Percentiles rank a stretch among this genome's conserved stretches.
Evolutionary conservation across 2,329 filamentous ascomycete species (phyloP).

Genomic region (Didymella keratinophila): DNA sequence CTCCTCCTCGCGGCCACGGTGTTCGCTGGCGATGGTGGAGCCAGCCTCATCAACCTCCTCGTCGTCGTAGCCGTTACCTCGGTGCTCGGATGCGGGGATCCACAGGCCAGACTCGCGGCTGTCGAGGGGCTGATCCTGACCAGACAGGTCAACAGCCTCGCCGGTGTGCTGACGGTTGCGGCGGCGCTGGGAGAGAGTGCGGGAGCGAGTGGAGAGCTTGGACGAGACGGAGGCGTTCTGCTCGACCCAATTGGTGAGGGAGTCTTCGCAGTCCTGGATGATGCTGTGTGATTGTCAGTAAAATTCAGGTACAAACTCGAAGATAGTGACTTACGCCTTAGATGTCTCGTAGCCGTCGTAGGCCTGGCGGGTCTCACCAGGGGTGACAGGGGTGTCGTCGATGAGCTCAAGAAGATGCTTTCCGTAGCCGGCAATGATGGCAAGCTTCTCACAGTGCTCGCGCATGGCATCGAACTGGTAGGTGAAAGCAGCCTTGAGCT

Average conservation of each 20-base stretch:
- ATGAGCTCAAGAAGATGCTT: conserved; percentile 98
- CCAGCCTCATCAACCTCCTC: conserved; percentile 68
- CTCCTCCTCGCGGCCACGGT: conserved; percentile 59
- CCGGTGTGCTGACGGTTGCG: conserved; percentile 66
- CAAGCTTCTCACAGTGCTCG: conserved; percentile 97
- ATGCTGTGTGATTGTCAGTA: conserved; percentile 63
- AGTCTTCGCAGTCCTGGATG: conserved; percentile 98
- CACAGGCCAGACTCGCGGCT: conserved; percentile 77
- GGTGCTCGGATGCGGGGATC: conserved; percentile 77
- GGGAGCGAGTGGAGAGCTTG: conserved; percentile 85
- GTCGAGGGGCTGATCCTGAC: conserved; percentile 81
- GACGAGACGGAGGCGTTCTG: conserved; percentile 88
- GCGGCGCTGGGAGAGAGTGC: conserved; percentile 85
- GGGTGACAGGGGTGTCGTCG: conserved; percentile 95
- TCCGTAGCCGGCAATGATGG: conserved; percentile 95
- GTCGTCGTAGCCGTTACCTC: conserved; percentile 68
- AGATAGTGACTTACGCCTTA: conserved; percentile 69
- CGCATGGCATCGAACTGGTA: conserved; percentile 98
- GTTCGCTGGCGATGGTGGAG: conserved; percentile 52
- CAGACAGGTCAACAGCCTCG: conserved; percentile 82
- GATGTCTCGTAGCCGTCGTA: conserved; percentile 98
- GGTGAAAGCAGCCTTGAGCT: conserved; percentile 96
- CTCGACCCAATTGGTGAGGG: conserved; percentile 95
- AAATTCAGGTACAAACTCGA: neutral
- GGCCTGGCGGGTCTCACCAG: conserved; percentile 91